Evolutionary conservation across 352 stramenopile species (phyloP), one percentile per base, ranked within the genome.

Genomic region (Thalassiosira sp.): DNA sequence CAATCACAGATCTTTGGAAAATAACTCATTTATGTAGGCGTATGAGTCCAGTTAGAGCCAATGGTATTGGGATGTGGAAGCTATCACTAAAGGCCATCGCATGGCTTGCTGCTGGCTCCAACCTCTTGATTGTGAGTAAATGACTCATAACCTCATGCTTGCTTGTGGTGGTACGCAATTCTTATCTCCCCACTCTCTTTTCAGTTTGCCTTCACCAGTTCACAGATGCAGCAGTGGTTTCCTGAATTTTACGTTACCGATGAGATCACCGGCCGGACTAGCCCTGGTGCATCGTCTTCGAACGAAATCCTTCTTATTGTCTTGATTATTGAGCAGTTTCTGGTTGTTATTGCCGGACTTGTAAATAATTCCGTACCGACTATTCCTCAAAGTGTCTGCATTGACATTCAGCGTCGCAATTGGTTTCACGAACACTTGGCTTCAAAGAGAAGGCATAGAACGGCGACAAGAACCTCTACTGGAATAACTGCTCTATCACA

Each of bases 181-280:
- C n/a, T n/a, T n/a, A n/a, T n/a, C n/a, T n/a, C n/a, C n/a, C n/a
- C n/a, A n/a, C n/a, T n/a, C n/a, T n/a, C n/a, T n/a, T n/a, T 94
- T n/a, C 82, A 98, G 13, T 94, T 97, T 76, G 94, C 91, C 49
- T 97, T 97, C 73, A 96, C 94, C 10, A 95, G 87, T 20, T 86
- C 92, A 35, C 88, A 94, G 73, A 80, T 94, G 58, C 73, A 77
- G 40, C 66, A 88, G 28, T 93, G 76, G 57, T 43, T 93, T 58
- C 86, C 90, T 24, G 24, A 73, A 24, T 78, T 85, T 76, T 91
- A 90, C 66, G 56, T 71, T n/a, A 65, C 24, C 1, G 71, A 85
- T 56, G 42, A 76, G 43, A 33, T 45, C 35, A 45, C 46, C 43
- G 78, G 79, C 31, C 45, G 13, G 69, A 48, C 5, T 18, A 77